These are phyloP conservation scores for Heterobasidion irregulare DNA, from an alignment of 1,284 basidiomycete genomes.

Conservation along the genomic window DNA sequence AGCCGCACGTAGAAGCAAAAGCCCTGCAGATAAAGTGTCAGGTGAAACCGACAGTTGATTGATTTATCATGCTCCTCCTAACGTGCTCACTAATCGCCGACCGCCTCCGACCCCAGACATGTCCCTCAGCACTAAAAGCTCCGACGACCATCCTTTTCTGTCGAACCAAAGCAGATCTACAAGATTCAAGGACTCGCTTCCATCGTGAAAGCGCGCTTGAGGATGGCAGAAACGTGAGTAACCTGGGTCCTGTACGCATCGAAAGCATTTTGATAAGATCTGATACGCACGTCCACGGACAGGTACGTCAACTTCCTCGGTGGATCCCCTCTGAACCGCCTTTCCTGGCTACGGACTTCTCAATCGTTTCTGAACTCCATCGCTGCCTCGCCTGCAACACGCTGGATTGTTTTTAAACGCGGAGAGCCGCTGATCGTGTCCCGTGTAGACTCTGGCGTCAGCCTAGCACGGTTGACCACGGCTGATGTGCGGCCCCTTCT, in stretches of 20 bases:
- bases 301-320: conserved; percentile 55
- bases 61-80: neutral
- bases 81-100: neutral
- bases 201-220: neutral
- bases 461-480: conserved; percentile 46
- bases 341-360: conserved; percentile 78
- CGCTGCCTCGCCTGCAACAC: conserved; percentile 45
- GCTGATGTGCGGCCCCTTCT: conserved; percentile 39
- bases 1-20: no score
- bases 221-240: conserved; percentile 14
- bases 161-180: neutral
- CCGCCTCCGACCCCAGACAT: neutral
- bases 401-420: conserved; percentile 70
- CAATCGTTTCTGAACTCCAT: conserved; percentile 66
- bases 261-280: conserved; percentile 4
- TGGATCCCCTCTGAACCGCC: conserved; percentile 78
- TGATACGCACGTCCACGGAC: conserved; percentile 1
- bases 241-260: conserved; percentile 1
- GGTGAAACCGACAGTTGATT: neutral
- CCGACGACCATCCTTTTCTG: neutral
- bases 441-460: conserved; percentile 15
- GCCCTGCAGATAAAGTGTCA: neutral
- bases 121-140: neutral
- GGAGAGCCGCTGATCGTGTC: conserved; percentile 52
- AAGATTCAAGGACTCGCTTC: neutral